These are phyloP conservation scores for Fistulifera solaris DNA, from an alignment of 108 stramenopile genomes.

Conservation along the genomic window DNA sequence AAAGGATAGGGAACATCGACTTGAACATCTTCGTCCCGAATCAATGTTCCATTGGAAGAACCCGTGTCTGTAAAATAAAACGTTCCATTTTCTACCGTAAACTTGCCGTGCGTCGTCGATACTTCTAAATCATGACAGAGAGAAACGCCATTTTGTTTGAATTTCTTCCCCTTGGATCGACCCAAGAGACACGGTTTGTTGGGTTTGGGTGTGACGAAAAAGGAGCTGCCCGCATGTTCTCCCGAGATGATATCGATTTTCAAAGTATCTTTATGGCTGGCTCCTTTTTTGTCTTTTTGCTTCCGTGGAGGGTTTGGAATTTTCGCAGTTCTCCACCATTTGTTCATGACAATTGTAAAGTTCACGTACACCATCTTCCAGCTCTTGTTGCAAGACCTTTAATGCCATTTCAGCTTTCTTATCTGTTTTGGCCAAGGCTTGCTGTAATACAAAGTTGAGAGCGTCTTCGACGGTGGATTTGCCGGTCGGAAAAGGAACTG, in stretches of 20 bases:
- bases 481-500: too few relatives aligned
- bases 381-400: too few relatives aligned
- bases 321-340: too few relatives aligned
- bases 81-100: conserved; percentile 15
- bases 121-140: conserved; percentile 69
- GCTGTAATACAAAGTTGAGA: too few relatives aligned
- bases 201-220: conserved; percentile 28
- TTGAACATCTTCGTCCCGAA: conserved; percentile 12
- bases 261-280: conserved; percentile 6
- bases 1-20: not conserved
- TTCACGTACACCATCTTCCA: too few relatives aligned
- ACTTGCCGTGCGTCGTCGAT: conserved; percentile 75
- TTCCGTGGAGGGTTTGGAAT: too few relatives aligned
- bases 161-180: conserved; percentile 69
- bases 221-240: conserved; percentile 36
- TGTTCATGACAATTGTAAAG: too few relatives aligned
- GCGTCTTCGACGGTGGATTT: too few relatives aligned
- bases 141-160: conserved; percentile 55
- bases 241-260: conserved; percentile 42
- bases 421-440: too few relatives aligned
- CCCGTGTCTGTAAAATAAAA: conserved; percentile 66
- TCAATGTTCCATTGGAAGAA: conserved; percentile 67
- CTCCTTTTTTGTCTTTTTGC: too few relatives aligned
- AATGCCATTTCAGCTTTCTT: too few relatives aligned
- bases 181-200: conserved; percentile 46